Base-by-base conservation (phyloP, 371 early-diverging fungal genomes). In the Chytridium lagenaria region DNA sequence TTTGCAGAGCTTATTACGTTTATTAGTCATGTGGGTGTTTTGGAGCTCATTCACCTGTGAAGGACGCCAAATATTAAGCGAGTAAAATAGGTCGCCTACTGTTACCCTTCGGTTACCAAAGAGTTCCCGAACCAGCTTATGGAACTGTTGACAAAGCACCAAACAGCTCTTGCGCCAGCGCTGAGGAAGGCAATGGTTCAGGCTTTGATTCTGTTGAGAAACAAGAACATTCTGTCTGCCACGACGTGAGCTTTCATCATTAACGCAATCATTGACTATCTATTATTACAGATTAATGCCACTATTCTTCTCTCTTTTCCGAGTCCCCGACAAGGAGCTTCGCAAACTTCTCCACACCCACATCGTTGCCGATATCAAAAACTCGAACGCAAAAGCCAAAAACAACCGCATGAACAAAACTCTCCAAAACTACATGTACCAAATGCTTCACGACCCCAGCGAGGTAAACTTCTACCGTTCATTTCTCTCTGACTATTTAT, bases 381-480 rank as follows among this genome's bases (percentile, higher is more conserved):
- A 87, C 71, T 88, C 94, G 66, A 98, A 98, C 81, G 88, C 89
- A 57, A 94, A 94, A 78, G 89, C 90, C 34, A 95, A 94, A 82
- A 96, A 98, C 88, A 95, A 97, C 87, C 93, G 92, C 78, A 83
- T 98, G 70, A 98, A 98, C 90, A 95, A 93, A 81, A 89, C 93
- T 1, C 86, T 98, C 50, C 98, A 98, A 84, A 93, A 94, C 68
- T 95, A 91, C 79, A 95, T 98, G 95, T 98, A 94, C 80, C 93
- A 92, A 67, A 92, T 98, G 88, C 83, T 97, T 34, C 76, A 81
- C 51, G 87, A 87, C 69, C 63, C 81, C 12, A 77, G 79, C 69
- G 85, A 87, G 77, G 83, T 84, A 23, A 23, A 37, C 22, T 59
- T 65, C 22, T 33, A 44, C 15, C 34, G 2, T 31, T 71, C 49